A percentile compares a stretch with the other conserved stretches of the same genome.
These are phyloP conservation scores for Arctostaphylos glauca DNA, from an alignment of 148 eudicot species.

Conservation along the genomic window DNA sequence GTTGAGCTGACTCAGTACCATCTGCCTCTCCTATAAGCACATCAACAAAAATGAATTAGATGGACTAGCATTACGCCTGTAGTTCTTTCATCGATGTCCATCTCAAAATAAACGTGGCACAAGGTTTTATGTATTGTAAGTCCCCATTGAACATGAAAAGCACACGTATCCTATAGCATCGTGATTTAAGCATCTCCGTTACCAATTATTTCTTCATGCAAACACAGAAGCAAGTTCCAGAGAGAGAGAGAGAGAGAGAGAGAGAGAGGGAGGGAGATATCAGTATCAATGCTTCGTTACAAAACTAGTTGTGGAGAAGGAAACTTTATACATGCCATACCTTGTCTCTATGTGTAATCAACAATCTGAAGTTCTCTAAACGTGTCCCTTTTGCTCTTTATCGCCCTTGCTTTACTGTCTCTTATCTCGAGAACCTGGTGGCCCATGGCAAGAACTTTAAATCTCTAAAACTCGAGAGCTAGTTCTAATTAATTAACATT, in stretches of 20 bases:
- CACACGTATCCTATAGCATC: neutral
- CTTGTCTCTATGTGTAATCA: conserved; percentile 48
- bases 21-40: neutral
- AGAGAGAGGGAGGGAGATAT: no score
- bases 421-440: conserved; percentile 85
- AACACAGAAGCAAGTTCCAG: neutral
- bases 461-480: neutral
- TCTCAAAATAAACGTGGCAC: neutral
- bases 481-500: neutral
- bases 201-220: neutral
- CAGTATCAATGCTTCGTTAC: neutral
- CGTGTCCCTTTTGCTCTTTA: conserved; percentile 53
- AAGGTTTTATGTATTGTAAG: neutral
- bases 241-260: no score
- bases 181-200: neutral
- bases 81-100: neutral
- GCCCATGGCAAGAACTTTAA: neutral
- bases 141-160: neutral
- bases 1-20: neutral
- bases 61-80: neutral
- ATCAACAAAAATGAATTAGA: neutral
- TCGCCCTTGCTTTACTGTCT: conserved; percentile 62
- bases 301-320: neutral
- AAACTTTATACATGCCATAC: conserved; percentile 14
- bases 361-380: conserved; percentile 57